These are phyloP conservation scores for Piloderma croceum DNA, from an alignment of 768 basidiomycete genomes.

Conservation along the genomic window DNA sequence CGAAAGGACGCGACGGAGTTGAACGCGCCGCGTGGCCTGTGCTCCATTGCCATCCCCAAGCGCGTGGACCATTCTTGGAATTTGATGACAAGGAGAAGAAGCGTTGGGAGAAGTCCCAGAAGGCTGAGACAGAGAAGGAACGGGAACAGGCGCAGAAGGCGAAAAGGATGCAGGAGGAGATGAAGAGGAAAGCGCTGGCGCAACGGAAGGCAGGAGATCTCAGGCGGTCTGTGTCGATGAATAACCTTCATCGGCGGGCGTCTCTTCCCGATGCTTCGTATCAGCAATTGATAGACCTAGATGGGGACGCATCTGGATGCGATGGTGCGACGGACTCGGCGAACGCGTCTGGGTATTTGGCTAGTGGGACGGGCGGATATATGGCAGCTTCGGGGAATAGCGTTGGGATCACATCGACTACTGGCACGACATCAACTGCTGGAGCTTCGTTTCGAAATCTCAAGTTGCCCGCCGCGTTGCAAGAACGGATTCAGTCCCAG, in stretches of 20 bases:
- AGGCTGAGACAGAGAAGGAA: constrained; percentile 34
- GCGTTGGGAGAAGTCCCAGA: constrained; percentile 57
- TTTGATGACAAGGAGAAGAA: constrained; percentile 71
- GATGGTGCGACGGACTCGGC: constrained; percentile 43
- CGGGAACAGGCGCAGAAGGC: constrained; percentile 23
- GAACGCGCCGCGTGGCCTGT: constrained; percentile 74
- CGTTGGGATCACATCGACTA: constrained; percentile 85
- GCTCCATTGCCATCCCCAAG: constrained; percentile 68
- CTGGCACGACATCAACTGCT: constrained; percentile 74
- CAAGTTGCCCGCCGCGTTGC: constrained; percentile 49
- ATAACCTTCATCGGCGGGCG: constrained; percentile 59
- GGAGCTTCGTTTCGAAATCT: constrained; percentile 40
- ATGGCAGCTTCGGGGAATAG: constrained; percentile 95
- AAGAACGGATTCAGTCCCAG: constrained; percentile 54
- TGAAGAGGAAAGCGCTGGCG: constrained; percentile 24
- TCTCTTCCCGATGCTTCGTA: constrained; percentile 33
- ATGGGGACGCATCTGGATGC: constrained; percentile 31
- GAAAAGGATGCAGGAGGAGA: constrained; percentile 19
- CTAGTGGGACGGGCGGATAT: constrained; percentile 54
- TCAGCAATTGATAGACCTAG: constrained; percentile 40
- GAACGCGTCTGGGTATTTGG: constrained; percentile 66
- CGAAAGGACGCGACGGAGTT: constrained; percentile 46
- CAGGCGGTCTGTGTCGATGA: constrained; percentile 71
- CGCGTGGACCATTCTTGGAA: constrained; percentile 68
- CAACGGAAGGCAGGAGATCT: constrained; percentile 45